These are phyloP conservation scores for Prunus mume DNA, from an alignment of 306 rosid species.

Conservation along the genomic window DNA sequence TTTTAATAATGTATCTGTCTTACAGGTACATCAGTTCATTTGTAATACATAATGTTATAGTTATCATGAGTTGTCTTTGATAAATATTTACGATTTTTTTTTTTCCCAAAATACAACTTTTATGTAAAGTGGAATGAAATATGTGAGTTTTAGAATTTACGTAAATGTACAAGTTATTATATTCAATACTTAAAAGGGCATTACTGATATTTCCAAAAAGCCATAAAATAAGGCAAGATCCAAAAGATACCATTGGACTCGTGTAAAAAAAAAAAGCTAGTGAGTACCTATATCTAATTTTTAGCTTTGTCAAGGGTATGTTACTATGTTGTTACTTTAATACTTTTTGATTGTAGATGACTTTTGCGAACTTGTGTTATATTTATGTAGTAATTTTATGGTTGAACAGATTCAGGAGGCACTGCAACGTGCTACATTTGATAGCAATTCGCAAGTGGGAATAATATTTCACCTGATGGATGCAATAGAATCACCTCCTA, in stretches of 20 bases:
- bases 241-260: neutral
- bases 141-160: no score
- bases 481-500: slow-evolving; percentile 92
- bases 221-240: neutral
- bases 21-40: neutral
- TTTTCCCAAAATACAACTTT: no score
- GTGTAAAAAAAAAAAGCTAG: neutral
- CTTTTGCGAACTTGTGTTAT: slow-evolving; percentile 7
- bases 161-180: neutral
- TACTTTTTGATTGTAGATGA: slow-evolving; percentile 8
- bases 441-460: slow-evolving; percentile 96
- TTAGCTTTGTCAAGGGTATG: slow-evolving; percentile 2
- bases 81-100: no score
- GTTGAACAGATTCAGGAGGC: slow-evolving; percentile 82
- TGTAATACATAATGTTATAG: neutral
- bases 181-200: no score
- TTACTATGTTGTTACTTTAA: neutral
- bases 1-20: neutral
- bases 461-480: slow-evolving; percentile 85
- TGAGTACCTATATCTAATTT: neutral
- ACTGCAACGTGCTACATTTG: slow-evolving; percentile 95
- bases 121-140: neutral
- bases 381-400: slow-evolving; percentile 15
- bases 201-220: no score
- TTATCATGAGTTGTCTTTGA: neutral